These are phyloP conservation scores for Paramecium sexaurelia DNA, from an alignment of 73 alveolate genomes.

Conservation along the genomic window DNA sequence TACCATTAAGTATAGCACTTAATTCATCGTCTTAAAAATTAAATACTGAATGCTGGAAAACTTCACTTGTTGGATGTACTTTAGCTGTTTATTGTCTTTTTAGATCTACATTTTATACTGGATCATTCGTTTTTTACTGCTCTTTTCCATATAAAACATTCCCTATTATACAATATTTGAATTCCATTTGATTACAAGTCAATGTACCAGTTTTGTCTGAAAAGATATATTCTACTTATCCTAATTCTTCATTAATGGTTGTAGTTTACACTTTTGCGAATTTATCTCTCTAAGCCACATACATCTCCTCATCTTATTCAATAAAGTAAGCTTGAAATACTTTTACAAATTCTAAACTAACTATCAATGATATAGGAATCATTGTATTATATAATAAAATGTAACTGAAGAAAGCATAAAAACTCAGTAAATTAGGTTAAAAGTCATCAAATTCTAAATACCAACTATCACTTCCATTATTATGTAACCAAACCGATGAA, in stretches of 20 bases:
- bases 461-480: neutral
- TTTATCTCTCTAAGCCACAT: slow-evolving; percentile 67
- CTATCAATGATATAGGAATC: slow-evolving; percentile 83
- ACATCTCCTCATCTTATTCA: slow-evolving; percentile 73
- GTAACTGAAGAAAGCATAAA: slow-evolving; percentile 76
- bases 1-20: neutral
- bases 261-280: slow-evolving; percentile 74
- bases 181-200: slow-evolving; percentile 84
- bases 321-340: slow-evolving; percentile 80
- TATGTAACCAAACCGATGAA: neutral
- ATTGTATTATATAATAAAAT: slow-evolving; percentile 83
- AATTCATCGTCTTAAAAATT: slow-evolving; percentile 12
- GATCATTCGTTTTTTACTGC: neutral
- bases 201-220: slow-evolving; percentile 90
- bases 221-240: slow-evolving; percentile 82
- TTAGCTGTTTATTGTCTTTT: slow-evolving; percentile 1
- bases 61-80: neutral
- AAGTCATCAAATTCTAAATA: slow-evolving; percentile 23
- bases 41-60: slow-evolving; percentile 30
- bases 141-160: slow-evolving; percentile 59
- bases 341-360: slow-evolving; percentile 79
- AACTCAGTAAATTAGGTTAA: slow-evolving; percentile 15
- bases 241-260: slow-evolving; percentile 86
- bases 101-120: slow-evolving; percentile 39
- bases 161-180: slow-evolving; percentile 76